These are phyloP conservation scores for Eucalyptus erythrocorys DNA, from an alignment of 345 rosid genomes.

Conservation along the genomic window DNA sequence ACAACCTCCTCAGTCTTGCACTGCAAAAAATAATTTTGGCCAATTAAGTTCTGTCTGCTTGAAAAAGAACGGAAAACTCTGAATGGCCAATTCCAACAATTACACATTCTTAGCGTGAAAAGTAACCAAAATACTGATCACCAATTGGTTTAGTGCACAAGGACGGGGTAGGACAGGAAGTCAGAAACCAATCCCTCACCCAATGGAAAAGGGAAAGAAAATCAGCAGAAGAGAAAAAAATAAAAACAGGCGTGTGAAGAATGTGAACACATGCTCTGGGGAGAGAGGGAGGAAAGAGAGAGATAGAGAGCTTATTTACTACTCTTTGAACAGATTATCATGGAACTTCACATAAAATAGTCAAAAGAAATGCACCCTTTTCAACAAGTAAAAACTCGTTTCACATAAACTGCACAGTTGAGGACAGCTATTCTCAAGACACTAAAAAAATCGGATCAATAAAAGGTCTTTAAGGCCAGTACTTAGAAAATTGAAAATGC, in stretches of 20 bases:
- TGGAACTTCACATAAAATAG: neutral
- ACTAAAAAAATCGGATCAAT: neutral
- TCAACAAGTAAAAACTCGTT: neutral
- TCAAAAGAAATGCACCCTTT: neutral
- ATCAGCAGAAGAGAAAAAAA: neutral
- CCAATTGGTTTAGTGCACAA: neutral
- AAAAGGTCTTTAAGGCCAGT: neutral
- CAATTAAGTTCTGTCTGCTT: neutral
- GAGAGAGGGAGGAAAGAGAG: neutral
- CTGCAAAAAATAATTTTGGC: constrained; percentile 20
- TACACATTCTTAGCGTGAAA: neutral
- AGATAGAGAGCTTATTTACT: neutral
- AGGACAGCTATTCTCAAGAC: neutral
- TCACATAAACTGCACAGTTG: neutral
- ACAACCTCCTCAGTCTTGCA: constrained; percentile 93
- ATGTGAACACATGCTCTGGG: neutral
- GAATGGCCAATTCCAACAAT: neutral
- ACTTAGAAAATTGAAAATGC: neutral
- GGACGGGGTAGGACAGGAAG: neutral
- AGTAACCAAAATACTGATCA: neutral
- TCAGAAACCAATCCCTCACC: neutral
- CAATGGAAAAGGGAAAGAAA: neutral
- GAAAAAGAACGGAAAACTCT: neutral
- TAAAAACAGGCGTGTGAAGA: neutral
- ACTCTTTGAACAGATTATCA: neutral